Evolutionary conservation across 78 protist species (phyloP), one percentile per base, ranked within the genome.

Genomic region (Isochrysis galbana): DNA sequence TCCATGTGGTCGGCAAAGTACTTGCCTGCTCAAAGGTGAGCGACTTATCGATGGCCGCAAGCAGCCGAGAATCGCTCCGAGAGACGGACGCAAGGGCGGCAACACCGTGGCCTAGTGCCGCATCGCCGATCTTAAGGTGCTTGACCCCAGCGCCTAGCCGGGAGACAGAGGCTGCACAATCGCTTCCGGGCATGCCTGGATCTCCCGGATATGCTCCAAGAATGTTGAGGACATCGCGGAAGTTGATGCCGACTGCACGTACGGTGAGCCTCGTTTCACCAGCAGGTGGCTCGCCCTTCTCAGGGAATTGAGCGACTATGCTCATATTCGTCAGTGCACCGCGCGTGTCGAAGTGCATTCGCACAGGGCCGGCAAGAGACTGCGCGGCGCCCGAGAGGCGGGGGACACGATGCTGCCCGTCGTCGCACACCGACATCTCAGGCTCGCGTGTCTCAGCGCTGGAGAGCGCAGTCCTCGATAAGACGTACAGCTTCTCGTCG

Each of bases 221-320:
- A 41, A 77, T 46, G 84, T 77, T 77, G 84, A 77, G 84, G 47
- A 77, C 84, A 17, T 77, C 84, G 47, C 84, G 84, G 46, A 77
- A 77, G 84, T 77, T 77, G 84, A 77, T 41, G 84, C 84, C 84
- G 46, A 77, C 46, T 7, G 84, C 45, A 39, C 84, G 84, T 22
- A 77, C 84, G 47, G 5, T 41, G 29, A 77, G n/a, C 32, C 14
- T 29, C 29, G 39, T 29, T 22, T n/a, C 80, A 0, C 39, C n/a
- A 3, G 32, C 26, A 23, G 3, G 47, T 7, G 74, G 29, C 14
- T 41, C 47, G 32, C 17, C 5, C 29, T 0, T 0, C 29, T 4
- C 34, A 41, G 5, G n/a, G 23, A 23, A 29, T 22, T 39, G 46
- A 1, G 84, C 1, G 47, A 4, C 84, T 23, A 77, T 17, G 32